phyloP scores from a whole-genome alignment of 78 protist species.

The Dictyostelium intermedium region DNA sequence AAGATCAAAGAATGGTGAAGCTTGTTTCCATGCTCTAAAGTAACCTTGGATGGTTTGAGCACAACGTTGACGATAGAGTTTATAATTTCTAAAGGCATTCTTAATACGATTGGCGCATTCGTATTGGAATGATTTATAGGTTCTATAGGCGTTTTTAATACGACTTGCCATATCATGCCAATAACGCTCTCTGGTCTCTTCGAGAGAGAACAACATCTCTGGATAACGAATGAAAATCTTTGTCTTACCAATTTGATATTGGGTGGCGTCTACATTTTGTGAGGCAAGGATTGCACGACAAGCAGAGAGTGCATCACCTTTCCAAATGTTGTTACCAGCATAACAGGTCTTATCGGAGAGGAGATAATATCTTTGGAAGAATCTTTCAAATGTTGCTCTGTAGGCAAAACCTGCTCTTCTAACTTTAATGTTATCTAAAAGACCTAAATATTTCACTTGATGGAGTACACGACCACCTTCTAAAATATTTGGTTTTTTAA shows the following conservation, averaged over 20 bases:
- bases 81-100: conserved; percentile 70
- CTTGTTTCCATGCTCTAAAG: conserved; percentile 78
- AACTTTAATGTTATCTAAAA: conserved; percentile 92
- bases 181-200: conserved; percentile 78
- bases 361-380: conserved; percentile 75
- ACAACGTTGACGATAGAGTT: conserved; percentile 46
- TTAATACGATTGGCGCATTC: conserved; percentile 78
- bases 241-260: conserved; percentile 89
- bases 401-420: conserved; percentile 96
- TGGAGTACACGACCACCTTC: conserved; percentile 78
- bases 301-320: conserved; percentile 62
- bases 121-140: conserved; percentile 60
- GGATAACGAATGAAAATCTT: conserved; percentile 91
- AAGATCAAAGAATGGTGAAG: conserved; percentile 69
- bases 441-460: conserved; percentile 88
- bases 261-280: conserved; percentile 40
- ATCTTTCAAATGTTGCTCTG: conserved; percentile 86
- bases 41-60: conserved; percentile 75
- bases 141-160: conserved; percentile 71
- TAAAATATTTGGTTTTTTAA: conserved; percentile 81
- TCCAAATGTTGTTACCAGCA: conserved; percentile 76
- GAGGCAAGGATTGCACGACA: conserved; percentile 60
- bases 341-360: conserved; percentile 77
- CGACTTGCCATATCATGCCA: conserved; percentile 81
- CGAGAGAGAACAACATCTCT: conserved; percentile 81